These are phyloP conservation scores for Populus hybrid DNA, from an alignment of 441 rosid genomes.

Conservation along the genomic window DNA sequence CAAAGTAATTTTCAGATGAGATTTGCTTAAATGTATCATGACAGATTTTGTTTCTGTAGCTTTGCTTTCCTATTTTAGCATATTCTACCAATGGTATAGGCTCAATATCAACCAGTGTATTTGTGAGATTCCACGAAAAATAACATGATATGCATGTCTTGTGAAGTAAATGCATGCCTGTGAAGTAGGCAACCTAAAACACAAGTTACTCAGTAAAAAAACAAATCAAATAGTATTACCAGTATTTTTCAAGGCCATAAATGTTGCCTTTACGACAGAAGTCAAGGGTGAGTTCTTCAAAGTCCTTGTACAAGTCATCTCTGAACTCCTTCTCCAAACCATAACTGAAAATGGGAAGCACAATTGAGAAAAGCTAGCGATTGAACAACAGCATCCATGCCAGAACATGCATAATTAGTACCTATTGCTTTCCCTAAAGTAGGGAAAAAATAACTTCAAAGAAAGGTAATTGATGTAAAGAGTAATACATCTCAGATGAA, in stretches of 20 bases:
- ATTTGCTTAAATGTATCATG: not conserved
- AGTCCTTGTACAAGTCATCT: slow-evolving; percentile 78
- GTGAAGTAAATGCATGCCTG: not conserved
- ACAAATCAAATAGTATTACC: slow-evolving; percentile 40
- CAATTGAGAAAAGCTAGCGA: not conserved
- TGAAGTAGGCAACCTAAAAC: not conserved
- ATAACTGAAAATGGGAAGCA: slow-evolving; percentile 47
- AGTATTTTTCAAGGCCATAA: slow-evolving; percentile 95
- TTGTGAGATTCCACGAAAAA: not conserved
- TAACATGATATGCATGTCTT: not conserved
- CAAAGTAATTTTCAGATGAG: not conserved
- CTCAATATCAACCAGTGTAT: not conserved
- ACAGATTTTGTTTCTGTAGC: not conserved
- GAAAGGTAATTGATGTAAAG: not conserved
- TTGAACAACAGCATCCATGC: not conserved
- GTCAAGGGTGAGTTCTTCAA: slow-evolving; percentile 78
- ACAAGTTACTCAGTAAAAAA: not conserved
- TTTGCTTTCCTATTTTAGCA: not conserved
- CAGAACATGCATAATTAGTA: not conserved
- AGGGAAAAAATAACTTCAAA: not conserved
- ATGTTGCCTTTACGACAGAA: slow-evolving; percentile 73
- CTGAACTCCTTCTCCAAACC: slow-evolving; percentile 83
- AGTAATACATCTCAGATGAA: not conserved
- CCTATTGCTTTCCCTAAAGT: not conserved
- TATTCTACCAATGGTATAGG: not conserved